Evolutionary conservation across 176 grass and related monocot species (phyloP), one percentile per base, ranked within the genome.

Genomic region (Lolium perenne): DNA sequence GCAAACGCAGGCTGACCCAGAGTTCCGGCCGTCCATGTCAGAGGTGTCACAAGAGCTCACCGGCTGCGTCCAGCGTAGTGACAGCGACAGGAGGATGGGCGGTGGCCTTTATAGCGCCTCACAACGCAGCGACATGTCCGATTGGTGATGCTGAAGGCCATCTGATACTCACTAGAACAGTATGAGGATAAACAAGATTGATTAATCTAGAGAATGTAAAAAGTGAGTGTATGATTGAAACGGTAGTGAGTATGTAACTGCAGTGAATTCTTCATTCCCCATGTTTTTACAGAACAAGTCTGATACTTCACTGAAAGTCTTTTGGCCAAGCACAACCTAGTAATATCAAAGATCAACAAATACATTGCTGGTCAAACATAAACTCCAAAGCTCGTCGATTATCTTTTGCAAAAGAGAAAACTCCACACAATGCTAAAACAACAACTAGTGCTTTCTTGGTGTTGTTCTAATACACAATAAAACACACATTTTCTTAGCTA

Each of bases 1-100:
- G 69, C 26, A 77, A 86, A 84, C 77, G 38, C 90, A 99, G 97
- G 43, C 84, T 0, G 97, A 96, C 56, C 88, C 94, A 35, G 90
- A 91, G 64, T 81, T 91, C 77, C 87, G 97, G 65, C 97, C 97
- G 6, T 59, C 92, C 10, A 99, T 96, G 90, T 96, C 92, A 2
- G 97, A 99, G 80, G 92, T 96, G 67, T 85, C 94, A 16, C 92
- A 94, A 48, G 62, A 85, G 11, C 87, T 99, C 50, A 77, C 87
- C 57, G 89, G 79, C 59, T 93, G 97, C 71, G 76, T 87, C 66
- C 91, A 91, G 63, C 83, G 88, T 41, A 79, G 35, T 14, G 78
- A 74, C 79, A 95, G 93, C 83, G 91, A 71, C 84, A 92, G 74
- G 78, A 92, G 88, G 80, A 48, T 81, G 22, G 84, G 87, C 4